Evolutionary conservation across 2,329 filamentous ascomycete species (phyloP).

Genomic region (Scedosporium dehoogii): DNA sequence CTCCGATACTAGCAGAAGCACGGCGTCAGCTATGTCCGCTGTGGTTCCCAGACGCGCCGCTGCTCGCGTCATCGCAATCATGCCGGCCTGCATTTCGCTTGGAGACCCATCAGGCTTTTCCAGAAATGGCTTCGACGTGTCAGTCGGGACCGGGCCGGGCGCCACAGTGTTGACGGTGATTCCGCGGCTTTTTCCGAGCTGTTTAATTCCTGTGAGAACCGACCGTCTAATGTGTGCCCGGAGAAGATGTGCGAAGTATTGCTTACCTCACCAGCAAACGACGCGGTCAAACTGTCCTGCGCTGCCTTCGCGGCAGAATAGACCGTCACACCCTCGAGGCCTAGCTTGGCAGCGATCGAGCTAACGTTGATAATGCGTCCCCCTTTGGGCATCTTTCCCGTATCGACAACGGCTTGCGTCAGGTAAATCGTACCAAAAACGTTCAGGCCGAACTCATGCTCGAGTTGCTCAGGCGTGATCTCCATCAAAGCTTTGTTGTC

Average conservation of each 20-base stretch:
- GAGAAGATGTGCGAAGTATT: no score
- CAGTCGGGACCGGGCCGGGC: slow-evolving; percentile 28
- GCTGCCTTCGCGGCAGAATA: slow-evolving; percentile 29
- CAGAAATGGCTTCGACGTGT: slow-evolving; percentile 11
- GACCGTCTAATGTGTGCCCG: no score
- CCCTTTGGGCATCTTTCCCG: slow-evolving; percentile 19
- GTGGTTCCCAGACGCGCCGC: slow-evolving; percentile 22
- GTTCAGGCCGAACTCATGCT: slow-evolving; percentile 22
- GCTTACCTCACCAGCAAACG: slow-evolving; percentile 22
- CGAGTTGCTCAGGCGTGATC: slow-evolving; percentile 15
- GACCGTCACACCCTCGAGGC: no score
- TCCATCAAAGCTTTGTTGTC: slow-evolving; percentile 13
- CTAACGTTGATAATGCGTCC: slow-evolving; percentile 25
- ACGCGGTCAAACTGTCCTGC: slow-evolving; percentile 22
- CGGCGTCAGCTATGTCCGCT: slow-evolving; percentile 32
- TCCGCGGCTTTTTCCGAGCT: slow-evolving; percentile 24
- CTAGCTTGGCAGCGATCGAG: slow-evolving; percentile 17
- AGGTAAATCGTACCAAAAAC: slow-evolving; percentile 24
- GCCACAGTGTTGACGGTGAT: slow-evolving; percentile 33
- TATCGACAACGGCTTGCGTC: slow-evolving; percentile 20
- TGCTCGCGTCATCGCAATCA: slow-evolving; percentile 18
- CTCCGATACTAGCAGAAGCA: slow-evolving; percentile 26
- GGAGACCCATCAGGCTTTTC: slow-evolving; percentile 9
- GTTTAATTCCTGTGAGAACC: no score
- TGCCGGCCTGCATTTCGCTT: slow-evolving; percentile 12